A percentile compares a stretch with the other conserved stretches of the same genome.
These are phyloP conservation scores for Paralagenidium karlingii DNA, from an alignment of 352 stramenopile genomes.

Conservation along the genomic window DNA sequence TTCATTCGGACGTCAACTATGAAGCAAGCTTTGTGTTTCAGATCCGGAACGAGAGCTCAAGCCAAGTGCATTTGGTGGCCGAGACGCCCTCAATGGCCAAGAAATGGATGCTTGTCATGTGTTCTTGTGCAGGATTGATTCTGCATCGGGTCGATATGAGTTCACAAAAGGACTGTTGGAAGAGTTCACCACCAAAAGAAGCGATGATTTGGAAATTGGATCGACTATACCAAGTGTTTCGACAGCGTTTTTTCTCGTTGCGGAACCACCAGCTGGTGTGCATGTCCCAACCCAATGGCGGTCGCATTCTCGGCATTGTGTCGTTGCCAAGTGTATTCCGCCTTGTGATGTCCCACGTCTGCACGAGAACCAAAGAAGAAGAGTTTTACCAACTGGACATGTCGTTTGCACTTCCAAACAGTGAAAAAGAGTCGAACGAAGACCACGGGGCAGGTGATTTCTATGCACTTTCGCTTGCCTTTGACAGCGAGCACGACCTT, in stretches of 20 bases:
- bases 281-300: conserved; percentile 40
- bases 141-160: conserved; percentile 54
- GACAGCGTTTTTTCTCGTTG: conserved; percentile 68
- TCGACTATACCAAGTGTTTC: conserved; percentile 74
- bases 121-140: conserved; percentile 65
- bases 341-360: conserved; percentile 72
- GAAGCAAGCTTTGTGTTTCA: conserved; percentile 68
- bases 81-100: conserved; percentile 58
- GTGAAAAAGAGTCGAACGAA: conserved; percentile 13
- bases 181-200: conserved; percentile 68
- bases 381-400: conserved; percentile 82
- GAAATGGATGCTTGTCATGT: conserved; percentile 84
- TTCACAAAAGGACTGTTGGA: conserved; percentile 24
- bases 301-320: conserved; percentile 59
- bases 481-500: conserved; percentile 58
- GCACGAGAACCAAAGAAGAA: conserved; percentile 35
- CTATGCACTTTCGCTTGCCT: conserved; percentile 62
- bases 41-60: conserved; percentile 37
- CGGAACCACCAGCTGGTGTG: conserved; percentile 78
- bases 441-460: conserved; percentile 69
- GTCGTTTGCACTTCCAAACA: conserved; percentile 58
- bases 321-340: conserved; percentile 72
- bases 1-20: conserved; percentile 52
- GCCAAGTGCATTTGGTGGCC: conserved; percentile 50
- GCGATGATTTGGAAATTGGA: conserved; percentile 83